Evolutionary conservation across 805 yeast genomes (phyloP).

Genomic region (Blastobotrys terrestris): DNA sequence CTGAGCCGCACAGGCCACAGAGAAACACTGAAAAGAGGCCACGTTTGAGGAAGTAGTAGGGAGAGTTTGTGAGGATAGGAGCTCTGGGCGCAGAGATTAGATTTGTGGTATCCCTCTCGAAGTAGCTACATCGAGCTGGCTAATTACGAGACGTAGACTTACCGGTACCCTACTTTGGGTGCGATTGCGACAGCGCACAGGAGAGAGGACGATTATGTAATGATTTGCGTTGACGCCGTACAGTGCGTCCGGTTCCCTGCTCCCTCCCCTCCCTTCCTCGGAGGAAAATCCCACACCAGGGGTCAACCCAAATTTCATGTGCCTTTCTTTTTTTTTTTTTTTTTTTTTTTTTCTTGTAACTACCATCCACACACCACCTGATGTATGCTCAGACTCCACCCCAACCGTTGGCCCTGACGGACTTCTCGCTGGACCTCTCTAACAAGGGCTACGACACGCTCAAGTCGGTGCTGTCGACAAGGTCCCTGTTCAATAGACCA

Average conservation of each 20-base stretch:
- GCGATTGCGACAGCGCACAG: too few relatives aligned
- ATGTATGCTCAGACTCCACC: neutral
- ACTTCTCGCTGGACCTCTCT: slow-evolving; percentile 12
- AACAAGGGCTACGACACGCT: slow-evolving; percentile 8
- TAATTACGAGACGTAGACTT: too few relatives aligned
- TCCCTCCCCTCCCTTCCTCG: too few relatives aligned
- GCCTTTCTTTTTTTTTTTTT: neutral
- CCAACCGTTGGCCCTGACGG: slow-evolving; percentile 1
- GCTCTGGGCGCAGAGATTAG: too few relatives aligned
- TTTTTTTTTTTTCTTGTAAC: neutral
- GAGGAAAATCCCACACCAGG: neutral
- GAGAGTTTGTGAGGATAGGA: too few relatives aligned
- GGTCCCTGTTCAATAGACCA: slow-evolving; percentile 7
- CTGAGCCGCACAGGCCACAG: neutral
- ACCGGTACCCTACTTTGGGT: too few relatives aligned
- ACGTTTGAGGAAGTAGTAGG: too few relatives aligned
- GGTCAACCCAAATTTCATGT: neutral
- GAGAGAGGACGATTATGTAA: too few relatives aligned
- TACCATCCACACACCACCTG: neutral
- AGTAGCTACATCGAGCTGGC: too few relatives aligned
- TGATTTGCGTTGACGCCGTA: neutral
- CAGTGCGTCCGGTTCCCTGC: neutral
- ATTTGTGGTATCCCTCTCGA: too few relatives aligned
- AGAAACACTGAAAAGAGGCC: neutral
- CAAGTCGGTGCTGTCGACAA: slow-evolving; percentile 12